phyloP scores from a whole-genome alignment of 169 alveolate genomes.

The Pseudocohnilembus persalinus region DNA sequence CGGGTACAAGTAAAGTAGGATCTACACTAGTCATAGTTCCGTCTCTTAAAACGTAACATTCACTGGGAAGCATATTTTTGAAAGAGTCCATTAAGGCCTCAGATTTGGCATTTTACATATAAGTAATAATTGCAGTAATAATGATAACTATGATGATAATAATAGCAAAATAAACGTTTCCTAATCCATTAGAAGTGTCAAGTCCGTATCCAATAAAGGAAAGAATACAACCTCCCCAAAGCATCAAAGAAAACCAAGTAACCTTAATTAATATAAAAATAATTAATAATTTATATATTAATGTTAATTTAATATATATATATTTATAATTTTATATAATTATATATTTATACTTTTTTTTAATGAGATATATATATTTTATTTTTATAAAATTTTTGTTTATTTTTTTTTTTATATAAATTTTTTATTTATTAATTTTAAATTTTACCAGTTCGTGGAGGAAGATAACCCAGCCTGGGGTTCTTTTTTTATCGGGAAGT shows the following conservation, averaged over 20 bases:
- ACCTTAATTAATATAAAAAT: too few species aligned
- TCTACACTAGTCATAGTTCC: slow-evolving; percentile 49
- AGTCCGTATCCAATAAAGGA: slow-evolving; percentile 77
- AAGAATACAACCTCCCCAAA: slow-evolving; percentile 77
- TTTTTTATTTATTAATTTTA: too few species aligned
- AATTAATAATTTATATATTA: too few species aligned
- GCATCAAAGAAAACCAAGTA: slow-evolving; percentile 71
- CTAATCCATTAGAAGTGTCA: slow-evolving; percentile 47
- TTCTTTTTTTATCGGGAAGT: slow-evolving; percentile 70
- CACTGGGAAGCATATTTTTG: slow-evolving; percentile 71
- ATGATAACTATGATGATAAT: slow-evolving; percentile 63
- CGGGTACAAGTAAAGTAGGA: slow-evolving; percentile 66
- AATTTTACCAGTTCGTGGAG: slow-evolving; percentile 69
- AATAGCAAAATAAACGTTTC: slow-evolving; percentile 77
- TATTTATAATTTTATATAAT: too few species aligned
- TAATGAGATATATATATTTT: too few species aligned
- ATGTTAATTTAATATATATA: too few species aligned
- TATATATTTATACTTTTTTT: too few species aligned
- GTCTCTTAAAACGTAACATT: slow-evolving; percentile 60
- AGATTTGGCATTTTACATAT: slow-evolving; percentile 57
- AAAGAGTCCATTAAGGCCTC: slow-evolving; percentile 76
- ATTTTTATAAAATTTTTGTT: too few species aligned
- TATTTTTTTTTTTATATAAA: too few species aligned
- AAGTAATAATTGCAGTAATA: slow-evolving; percentile 70
- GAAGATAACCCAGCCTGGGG: slow-evolving; percentile 73